Evolutionary conservation across 768 basidiomycete species (phyloP).

Genomic region (Auricularia sp.): DNA sequence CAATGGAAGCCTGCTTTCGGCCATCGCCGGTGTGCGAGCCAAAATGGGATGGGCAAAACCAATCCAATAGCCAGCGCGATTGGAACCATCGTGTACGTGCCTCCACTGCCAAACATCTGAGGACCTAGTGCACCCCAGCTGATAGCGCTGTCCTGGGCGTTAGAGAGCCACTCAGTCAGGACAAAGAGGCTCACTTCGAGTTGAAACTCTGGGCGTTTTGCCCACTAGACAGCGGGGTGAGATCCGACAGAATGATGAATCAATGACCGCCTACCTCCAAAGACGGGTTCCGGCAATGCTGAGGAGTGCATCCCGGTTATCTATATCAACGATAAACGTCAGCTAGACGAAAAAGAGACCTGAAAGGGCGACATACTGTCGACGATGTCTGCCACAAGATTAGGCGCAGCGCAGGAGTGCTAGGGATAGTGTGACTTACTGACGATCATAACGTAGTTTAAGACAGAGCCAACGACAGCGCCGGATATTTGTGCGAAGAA

Average conservation of each 20-base stretch:
- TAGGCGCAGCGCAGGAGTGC: not conserved
- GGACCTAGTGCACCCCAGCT: constrained; percentile 31
- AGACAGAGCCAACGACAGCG: constrained; percentile 13
- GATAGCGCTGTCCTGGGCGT: constrained; percentile 20
- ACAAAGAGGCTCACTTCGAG: constrained; percentile 4
- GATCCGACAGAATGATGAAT: not conserved
- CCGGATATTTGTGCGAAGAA: constrained; percentile 17
- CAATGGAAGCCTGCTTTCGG: constrained; percentile 10
- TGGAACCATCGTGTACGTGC: constrained; percentile 16
- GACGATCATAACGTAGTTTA: constrained; percentile 29
- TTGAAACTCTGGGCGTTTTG: constrained; percentile 20
- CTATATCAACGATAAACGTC: not conserved
- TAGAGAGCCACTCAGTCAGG: not conserved
- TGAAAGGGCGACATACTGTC: not conserved
- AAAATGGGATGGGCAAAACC: constrained; percentile 16
- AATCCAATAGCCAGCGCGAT: constrained; percentile 15
- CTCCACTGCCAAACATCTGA: constrained; percentile 23
- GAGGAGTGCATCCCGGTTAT: constrained; percentile 12
- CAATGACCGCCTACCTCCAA: constrained; percentile 8
- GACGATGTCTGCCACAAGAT: constrained; percentile 1
- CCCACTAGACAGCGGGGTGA: constrained; percentile 3
- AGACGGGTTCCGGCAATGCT: constrained; percentile 15
- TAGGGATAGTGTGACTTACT: constrained; percentile 17
- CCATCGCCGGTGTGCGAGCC: constrained; percentile 11
- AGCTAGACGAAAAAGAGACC: not conserved